Evolutionary conservation across 176 grass and related monocot species (phyloP).

Genomic region (Coix lacrymajobi): DNA sequence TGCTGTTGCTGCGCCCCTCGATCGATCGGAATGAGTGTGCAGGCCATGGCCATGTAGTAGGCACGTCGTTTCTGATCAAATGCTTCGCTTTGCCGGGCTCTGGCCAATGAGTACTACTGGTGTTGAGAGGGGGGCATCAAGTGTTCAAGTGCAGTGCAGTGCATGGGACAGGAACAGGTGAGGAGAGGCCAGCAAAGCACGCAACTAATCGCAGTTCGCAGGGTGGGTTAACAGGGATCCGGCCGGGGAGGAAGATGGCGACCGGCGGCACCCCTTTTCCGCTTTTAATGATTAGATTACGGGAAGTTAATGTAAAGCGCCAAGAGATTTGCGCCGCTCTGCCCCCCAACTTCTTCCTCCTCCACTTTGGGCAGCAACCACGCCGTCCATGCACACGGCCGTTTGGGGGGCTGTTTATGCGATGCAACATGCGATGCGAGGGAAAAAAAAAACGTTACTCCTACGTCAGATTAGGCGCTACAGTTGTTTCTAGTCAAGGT

Average conservation of each 20-base stretch:
- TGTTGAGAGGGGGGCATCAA: not conserved
- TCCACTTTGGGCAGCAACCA: conserved; percentile 18
- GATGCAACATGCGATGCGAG: too few species aligned
- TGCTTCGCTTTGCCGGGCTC: not conserved
- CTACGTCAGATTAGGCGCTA: not conserved
- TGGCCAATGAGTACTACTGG: not conserved
- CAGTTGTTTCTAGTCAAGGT: not conserved
- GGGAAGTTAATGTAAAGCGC: conserved; percentile 27
- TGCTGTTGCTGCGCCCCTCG: not conserved
- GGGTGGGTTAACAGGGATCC: not conserved
- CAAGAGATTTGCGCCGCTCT: conserved; percentile 29
- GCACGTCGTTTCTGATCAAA: not conserved
- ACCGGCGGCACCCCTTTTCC: not conserved
- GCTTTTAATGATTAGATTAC: conserved; percentile 50
- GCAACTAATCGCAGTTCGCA: not conserved
- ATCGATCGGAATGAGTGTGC: not conserved
- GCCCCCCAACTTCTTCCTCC: not conserved
- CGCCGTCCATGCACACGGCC: too few species aligned
- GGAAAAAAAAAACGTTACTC: not conserved
- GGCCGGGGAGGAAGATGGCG: not conserved
- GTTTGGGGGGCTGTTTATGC: too few species aligned
- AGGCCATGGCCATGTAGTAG: not conserved
- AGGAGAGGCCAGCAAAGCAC: not conserved
- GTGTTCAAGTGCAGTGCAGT: too few species aligned
- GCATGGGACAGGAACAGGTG: too few species aligned